Conservation (phyloP, 768 basidiomycete species). For the Boletus rubropictus region DNA sequence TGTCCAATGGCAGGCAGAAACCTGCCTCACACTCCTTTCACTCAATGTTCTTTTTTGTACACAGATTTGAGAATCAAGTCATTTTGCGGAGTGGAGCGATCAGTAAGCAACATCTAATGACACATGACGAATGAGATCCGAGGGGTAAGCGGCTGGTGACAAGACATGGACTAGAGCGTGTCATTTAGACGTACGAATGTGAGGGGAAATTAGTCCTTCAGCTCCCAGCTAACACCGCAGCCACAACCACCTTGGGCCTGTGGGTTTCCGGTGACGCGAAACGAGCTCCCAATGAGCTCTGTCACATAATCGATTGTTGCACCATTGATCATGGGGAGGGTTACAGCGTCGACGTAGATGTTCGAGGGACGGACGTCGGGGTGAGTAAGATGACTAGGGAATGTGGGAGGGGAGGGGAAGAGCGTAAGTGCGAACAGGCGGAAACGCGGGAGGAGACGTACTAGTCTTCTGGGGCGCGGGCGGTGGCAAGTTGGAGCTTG, state of each 20-base stretch:
- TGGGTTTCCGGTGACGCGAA: conserved; percentile 79
- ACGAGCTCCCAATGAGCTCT: conserved; percentile 91
- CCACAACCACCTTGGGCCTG: conserved; percentile 92
- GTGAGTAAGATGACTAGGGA: conserved; percentile 65
- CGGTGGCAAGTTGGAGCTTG: conserved; percentile 74
- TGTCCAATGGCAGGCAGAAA: not conserved
- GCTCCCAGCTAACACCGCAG: conserved; percentile 92
- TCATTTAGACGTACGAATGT: not conserved
- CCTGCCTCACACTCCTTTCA: not conserved
- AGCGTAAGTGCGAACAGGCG: not conserved
- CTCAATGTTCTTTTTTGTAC: not conserved
- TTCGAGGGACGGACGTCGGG: conserved; percentile 66
- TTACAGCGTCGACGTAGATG: conserved; percentile 81
- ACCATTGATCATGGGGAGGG: conserved; percentile 79
- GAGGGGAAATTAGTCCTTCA: not conserved
- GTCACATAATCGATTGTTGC: conserved; percentile 88
- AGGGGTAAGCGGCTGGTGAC: not conserved
- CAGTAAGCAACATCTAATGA: not conserved
- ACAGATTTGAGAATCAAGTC: not conserved
- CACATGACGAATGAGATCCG: not conserved
- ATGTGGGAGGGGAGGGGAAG: too few species aligned
- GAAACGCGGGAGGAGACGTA: conserved; percentile 36
- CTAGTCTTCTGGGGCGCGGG: conserved; percentile 75
- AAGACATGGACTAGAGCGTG: not conserved
- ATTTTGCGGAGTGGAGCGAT: not conserved